Evolutionary conservation across 768 basidiomycete species (phyloP), one percentile per base, ranked within the genome.

Genomic region (Pulveroboletus sp.): DNA sequence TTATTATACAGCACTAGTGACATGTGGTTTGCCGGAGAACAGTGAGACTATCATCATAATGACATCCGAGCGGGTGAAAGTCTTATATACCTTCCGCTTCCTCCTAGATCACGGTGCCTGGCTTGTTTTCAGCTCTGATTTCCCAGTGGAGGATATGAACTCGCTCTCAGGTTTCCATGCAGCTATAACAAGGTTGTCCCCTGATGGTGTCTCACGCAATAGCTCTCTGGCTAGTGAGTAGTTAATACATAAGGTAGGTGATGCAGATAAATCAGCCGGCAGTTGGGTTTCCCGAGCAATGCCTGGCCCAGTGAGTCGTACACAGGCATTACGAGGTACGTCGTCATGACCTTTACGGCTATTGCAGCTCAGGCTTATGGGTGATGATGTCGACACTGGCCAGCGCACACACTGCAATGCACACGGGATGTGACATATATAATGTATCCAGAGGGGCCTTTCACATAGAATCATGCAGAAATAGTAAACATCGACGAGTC

Each of bases 1-100:
- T 36, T 35, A 33, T 43, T 39, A 23, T 36, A 48, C 58, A 87
- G 85, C 45, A 85, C 78, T 52, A 87, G 85, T 53, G 90, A 91
- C 59, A 94, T 95, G 92, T 85, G 84, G 78, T 95, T 87, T 63
- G 92, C 89, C 8, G 80, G 94, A 67, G 79, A 82, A 20, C 84
- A 25, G 21, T 19, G 14, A 29, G 31, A n/a, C 20, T 21, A 19
- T 19, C 32, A 24, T 35, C 25, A n/a, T 33, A 27, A 20, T 85
- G 89, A 91, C 93, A 6, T 79, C 85, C 14, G 85, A 92, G 55
- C 80, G 94, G 36, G 81, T 95, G 42, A 89, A 88, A 61, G 77
- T 80, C 9, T 76, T 94, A 5, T 97, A 97, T 60, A 90, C 94
- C 1, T 97, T 94, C 77, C 81, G 84, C 17, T 80, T 84, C 37